Base-by-base conservation (phyloP, 768 basidiomycete genomes). In the Botryobasidium botryosum region DNA sequence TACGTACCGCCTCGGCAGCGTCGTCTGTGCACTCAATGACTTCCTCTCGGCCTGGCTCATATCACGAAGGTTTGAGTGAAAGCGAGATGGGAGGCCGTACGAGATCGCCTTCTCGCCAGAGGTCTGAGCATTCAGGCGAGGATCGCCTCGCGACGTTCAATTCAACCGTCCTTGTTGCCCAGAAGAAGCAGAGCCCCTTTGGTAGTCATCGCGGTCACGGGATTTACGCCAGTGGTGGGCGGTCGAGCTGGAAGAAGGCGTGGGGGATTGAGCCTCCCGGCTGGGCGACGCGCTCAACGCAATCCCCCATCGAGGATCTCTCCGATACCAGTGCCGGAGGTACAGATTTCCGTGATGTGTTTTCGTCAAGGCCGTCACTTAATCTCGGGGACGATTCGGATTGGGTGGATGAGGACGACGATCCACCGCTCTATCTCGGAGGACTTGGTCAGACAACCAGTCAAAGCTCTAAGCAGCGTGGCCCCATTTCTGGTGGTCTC, bases 391-490 rank as follows among this genome's bases (percentile, higher is more conserved):
- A 85, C 53, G 84, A 87, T 53, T 78, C 77, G 37, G 83, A 86
- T 51, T 87, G 84, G 84, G 78, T 84, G 12, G 85, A 87, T 53
- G 81, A 85, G 53, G 84, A 88, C 33, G 84, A 86, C 5, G 81
- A 85, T 52, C 60, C 61, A 17, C 63, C 75, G 6, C 32, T 72
- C 21, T 86, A 83, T 61, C 77, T 74, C 12, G 83, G 82, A 38
- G 84, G 84, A 4, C 59, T 88, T 25, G 84, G 84, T 0, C 84
- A 88, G 43, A 31, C 42, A 27, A 26, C 24, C 24, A 17, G 4
- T 60, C 67, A 15, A 60, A 70, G 15, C 68, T 68, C 3, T 53
- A 75, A 24, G 68, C 73, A 0, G 72, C 74, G 40, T 65, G 73
- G 3, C 68, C 74, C 5, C 58, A n/a, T 42, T 6, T 40, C 45